These are phyloP conservation scores for Suillus sp. DNA, from an alignment of 768 basidiomycete genomes.

Conservation along the genomic window DNA sequence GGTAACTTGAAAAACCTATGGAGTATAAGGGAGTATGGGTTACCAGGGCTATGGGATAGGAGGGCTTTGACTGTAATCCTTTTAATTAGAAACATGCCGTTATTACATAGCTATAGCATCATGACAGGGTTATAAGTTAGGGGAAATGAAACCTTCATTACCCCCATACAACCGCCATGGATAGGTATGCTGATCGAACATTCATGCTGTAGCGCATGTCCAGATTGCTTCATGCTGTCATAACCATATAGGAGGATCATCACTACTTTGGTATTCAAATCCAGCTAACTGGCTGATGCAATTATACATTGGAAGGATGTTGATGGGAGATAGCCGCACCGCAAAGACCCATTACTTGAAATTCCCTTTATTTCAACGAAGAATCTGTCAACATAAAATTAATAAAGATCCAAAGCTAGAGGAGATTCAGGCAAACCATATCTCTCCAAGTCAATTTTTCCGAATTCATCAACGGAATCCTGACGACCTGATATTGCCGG, in stretches of 20 bases:
- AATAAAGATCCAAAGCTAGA: neutral
- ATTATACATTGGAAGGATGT: neutral
- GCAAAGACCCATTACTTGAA: neutral
- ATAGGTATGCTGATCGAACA: neutral
- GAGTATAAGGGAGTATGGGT: too few species aligned
- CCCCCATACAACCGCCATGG: neutral
- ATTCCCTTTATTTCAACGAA: neutral
- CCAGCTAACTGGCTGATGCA: neutral
- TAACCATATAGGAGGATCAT: neutral
- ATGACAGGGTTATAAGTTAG: neutral
- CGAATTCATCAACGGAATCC: slow-evolving; percentile 1
- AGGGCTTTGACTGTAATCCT: too few species aligned
- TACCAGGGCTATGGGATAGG: too few species aligned
- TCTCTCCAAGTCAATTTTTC: neutral
- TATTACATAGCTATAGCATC: neutral
- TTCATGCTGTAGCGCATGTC: neutral
- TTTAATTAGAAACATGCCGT: neutral
- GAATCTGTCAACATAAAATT: neutral
- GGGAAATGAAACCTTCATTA: neutral
- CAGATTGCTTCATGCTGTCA: neutral
- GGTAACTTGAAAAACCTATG: too few species aligned
- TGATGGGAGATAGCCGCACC: neutral
- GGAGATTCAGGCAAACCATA: slow-evolving; percentile 5
- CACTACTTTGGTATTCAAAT: neutral
- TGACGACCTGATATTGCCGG: neutral